These are phyloP conservation scores for Aspergillus thermomutatus DNA, from an alignment of 2,329 filamentous ascomycete species.

Conservation along the genomic window DNA sequence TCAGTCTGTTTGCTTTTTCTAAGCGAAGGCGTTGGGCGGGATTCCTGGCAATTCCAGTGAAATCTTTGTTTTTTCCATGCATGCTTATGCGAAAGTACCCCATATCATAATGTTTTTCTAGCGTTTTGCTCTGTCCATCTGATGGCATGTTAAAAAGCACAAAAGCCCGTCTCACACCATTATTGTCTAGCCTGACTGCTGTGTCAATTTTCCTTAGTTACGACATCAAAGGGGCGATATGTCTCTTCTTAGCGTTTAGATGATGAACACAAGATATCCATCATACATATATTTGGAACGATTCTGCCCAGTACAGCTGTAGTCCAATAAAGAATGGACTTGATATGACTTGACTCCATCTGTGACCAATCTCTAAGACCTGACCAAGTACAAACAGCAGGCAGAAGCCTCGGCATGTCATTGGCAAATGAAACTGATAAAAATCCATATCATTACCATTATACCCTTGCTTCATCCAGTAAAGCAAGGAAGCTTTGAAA, in stretches of 20 bases:
- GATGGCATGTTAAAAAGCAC: neutral
- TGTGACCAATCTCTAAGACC: neutral
- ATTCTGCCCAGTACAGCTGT: neutral
- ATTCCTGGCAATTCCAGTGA: neutral
- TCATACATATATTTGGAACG: neutral
- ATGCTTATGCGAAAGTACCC: neutral
- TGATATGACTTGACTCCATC: neutral
- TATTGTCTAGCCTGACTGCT: neutral
- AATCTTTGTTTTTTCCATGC: neutral
- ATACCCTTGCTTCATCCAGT: neutral
- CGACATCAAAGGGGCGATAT: neutral
- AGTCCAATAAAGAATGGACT: neutral
- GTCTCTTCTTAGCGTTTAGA: neutral
- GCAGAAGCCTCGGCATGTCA: neutral
- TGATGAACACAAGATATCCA: neutral
- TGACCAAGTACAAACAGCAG: neutral
- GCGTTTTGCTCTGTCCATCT: neutral
- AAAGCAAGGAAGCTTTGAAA: neutral
- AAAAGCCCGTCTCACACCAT: neutral
- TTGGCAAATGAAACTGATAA: neutral
- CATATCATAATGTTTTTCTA: neutral
- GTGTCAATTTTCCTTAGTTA: neutral
- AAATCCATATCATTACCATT: neutral
- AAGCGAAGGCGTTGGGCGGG: conserved; percentile 16
- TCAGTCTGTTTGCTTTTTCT: conserved; percentile 6